Percentiles rank a stretch among this genome's conserved stretches.
phyloP scores from a whole-genome alignment of 352 stramenopile species.

The Phytophthora meadii region DNA sequence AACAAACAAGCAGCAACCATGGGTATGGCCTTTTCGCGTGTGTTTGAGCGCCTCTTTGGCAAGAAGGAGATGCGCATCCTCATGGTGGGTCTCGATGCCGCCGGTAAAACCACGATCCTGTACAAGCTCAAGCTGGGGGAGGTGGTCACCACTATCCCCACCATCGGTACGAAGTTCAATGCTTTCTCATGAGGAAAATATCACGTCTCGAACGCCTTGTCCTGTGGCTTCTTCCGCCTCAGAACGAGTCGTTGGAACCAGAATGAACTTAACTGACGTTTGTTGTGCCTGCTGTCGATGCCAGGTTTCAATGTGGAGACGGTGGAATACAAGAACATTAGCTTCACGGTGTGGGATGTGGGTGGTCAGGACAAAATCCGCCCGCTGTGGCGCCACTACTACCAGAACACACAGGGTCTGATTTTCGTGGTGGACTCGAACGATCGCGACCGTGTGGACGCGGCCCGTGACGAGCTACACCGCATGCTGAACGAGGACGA shows the following conservation, averaged over 20 bases:
- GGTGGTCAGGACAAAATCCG: constrained; percentile 99
- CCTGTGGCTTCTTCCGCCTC: neutral
- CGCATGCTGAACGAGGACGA: constrained; percentile 99
- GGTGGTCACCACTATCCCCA: constrained; percentile 98
- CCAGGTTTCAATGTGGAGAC: constrained; percentile 99
- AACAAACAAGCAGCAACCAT: constrained; percentile 78
- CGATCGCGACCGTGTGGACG: constrained; percentile 98
- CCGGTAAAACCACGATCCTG: constrained; percentile 99
- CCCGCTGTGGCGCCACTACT: constrained; percentile 99
- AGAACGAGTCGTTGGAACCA: constrained; percentile 38
- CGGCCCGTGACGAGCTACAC: constrained; percentile 97
- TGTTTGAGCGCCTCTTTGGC: constrained; percentile 99
- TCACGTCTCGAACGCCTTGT: neutral
- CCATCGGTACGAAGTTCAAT: constrained; percentile 84
- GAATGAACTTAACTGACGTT: constrained; percentile 10
- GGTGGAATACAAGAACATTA: constrained; percentile 99
- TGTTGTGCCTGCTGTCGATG: constrained; percentile 2
- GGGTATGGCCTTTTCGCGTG: constrained; percentile 97
- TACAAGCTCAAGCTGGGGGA: constrained; percentile 94
- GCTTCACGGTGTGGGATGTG: constrained; percentile 99
- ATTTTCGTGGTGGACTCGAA: constrained; percentile 99
- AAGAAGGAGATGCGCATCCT: constrained; percentile 99
- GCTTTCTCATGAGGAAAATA: neutral
- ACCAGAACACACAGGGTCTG: constrained; percentile 99
- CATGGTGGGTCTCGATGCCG: constrained; percentile 99